These are phyloP conservation scores for Suillus decipiens DNA, from an alignment of 768 basidiomycete genomes.

Conservation along the genomic window DNA sequence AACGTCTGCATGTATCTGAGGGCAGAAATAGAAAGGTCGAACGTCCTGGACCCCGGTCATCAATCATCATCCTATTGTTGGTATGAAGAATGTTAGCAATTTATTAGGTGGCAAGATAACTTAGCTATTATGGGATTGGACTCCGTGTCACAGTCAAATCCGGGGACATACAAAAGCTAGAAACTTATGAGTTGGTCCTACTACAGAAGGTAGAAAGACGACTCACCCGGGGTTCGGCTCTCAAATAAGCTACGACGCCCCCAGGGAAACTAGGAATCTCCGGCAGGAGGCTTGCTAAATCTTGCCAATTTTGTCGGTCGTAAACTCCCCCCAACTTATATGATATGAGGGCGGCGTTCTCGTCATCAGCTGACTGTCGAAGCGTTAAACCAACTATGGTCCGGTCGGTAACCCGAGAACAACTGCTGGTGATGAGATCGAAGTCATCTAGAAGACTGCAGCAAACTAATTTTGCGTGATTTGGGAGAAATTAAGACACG, in stretches of 20 bases:
- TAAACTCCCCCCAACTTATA: not conserved
- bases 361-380: not conserved
- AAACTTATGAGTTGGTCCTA: not conserved
- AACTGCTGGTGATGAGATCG: not conserved
- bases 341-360: not conserved
- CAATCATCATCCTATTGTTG: not conserved
- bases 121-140: not conserved
- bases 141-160: not conserved
- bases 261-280: not conserved
- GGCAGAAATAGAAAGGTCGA: not conserved
- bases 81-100: not conserved
- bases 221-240: not conserved
- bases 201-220: not conserved
- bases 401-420: not conserved
- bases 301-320: not conserved
- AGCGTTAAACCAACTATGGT: not conserved
- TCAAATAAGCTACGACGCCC: not conserved
- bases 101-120: not conserved
- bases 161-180: not conserved
- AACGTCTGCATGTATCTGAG: not conserved
- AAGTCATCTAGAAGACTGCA: not conserved
- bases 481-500: not conserved
- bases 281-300: not conserved
- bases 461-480: not conserved
- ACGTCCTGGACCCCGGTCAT: not conserved